Conservation (phyloP, 2,329 filamentous ascomycete genomes). For the Fusarium globosum region DNA sequence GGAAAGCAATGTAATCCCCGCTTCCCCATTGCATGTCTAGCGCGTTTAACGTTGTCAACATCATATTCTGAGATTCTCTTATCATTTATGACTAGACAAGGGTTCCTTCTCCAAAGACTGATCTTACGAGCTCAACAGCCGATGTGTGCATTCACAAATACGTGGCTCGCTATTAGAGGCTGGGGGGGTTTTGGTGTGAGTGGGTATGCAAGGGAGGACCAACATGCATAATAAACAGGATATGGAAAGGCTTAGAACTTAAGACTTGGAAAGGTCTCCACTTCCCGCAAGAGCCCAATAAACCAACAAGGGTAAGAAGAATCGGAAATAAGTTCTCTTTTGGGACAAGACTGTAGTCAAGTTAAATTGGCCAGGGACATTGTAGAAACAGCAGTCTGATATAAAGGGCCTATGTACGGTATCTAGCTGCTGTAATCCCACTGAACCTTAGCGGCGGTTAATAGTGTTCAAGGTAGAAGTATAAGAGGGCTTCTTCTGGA, state of each 20-base stretch:
- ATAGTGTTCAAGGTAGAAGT: conserved; percentile 18
- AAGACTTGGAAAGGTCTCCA: neutral
- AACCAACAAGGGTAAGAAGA: neutral
- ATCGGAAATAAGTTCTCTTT: neutral
- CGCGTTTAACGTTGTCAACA: neutral
- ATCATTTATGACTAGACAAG: neutral
- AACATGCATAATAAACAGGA: neutral
- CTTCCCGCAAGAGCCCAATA: neutral
- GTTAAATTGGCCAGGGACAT: neutral
- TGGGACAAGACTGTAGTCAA: neutral
- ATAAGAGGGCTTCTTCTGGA: conserved; percentile 20
- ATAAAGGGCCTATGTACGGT: neutral
- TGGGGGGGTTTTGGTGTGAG: neutral
- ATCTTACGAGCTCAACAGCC: neutral
- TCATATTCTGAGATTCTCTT: neutral
- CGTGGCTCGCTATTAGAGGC: neutral
- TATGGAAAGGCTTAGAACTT: neutral
- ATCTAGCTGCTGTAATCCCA: neutral
- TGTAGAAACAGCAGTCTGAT: neutral
- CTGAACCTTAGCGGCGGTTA: neutral
- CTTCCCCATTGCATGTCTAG: neutral
- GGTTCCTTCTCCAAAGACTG: neutral
- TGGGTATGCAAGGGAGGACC: neutral
- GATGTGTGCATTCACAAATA: neutral
- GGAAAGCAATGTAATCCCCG: neutral